Evolutionary conservation across 2,329 filamentous ascomycete species (phyloP).

Genomic region (Ophidiomyces ophidiicola): DNA sequence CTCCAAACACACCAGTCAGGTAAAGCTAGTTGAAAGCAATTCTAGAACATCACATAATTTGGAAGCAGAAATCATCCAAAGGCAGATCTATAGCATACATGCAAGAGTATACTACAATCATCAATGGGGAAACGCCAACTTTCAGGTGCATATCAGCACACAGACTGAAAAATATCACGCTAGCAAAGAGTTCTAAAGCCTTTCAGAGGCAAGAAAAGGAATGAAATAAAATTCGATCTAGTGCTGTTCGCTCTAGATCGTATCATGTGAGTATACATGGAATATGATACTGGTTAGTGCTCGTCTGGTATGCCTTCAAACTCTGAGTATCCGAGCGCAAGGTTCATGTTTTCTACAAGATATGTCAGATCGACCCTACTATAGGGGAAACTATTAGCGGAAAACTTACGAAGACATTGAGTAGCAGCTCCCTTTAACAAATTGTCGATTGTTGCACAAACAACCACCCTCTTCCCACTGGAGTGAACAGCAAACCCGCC

Average conservation of each 20-base stretch:
- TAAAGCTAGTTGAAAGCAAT: constrained; percentile 2
- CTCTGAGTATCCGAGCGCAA: constrained; percentile 76
- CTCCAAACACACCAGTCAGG: too few species aligned
- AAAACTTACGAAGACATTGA: constrained; percentile 70
- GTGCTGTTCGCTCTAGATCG: not conserved
- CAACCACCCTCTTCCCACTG: constrained; percentile 79
- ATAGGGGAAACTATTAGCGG: constrained; percentile 2
- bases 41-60: too few species aligned
- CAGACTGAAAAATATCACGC: too few species aligned
- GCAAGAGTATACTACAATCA: not conserved
- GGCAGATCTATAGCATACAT: constrained; percentile 4
- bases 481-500: constrained; percentile 91
- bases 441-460: constrained; percentile 90
- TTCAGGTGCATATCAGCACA: constrained; percentile 8
- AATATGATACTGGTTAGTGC: not conserved
- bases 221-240: constrained; percentile 2
- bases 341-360: constrained; percentile 75
- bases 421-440: constrained; percentile 85
- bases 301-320: constrained; percentile 70
- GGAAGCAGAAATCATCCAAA: not conserved
- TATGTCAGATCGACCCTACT: not conserved
- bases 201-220: not conserved
- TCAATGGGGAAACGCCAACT: not conserved
- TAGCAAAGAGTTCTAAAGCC: too few species aligned
- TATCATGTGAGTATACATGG: not conserved